Evolutionary conservation across 2,329 filamentous ascomycete species (phyloP), one percentile per base, ranked within the genome.

Genomic region (Dactylonectria estremocensis): DNA sequence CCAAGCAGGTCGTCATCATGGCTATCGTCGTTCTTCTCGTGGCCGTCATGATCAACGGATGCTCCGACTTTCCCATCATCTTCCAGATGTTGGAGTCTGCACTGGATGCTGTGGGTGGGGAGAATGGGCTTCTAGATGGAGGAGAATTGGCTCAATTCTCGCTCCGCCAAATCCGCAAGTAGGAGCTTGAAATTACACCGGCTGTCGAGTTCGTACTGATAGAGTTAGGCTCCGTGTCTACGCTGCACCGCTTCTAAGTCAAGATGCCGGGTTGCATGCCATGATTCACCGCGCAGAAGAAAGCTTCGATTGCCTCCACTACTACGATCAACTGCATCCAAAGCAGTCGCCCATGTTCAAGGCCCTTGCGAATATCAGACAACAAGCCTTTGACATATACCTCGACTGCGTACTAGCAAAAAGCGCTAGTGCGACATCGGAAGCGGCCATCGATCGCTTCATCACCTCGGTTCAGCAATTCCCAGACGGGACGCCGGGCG

Each of bases 371-470:
- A 48, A 65, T 31, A 43, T 72, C 7, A 52, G 67, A 37, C 54
- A 71, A 6, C 69, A 70, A n/a, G 69, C 69, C 0, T 71, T 68
- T n/a, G 46, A 61, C 5, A 69, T 69, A 2, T 69, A 72, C 20
- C 49, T 72, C 3, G 58, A 64, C 4, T 43, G 69, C 1, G 70
- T 68, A 11, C 56, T 66, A 5, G 55, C 48, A 5, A 43, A 45
- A 8, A 43, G 46, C 2, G 57, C 46, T 3, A 37, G n/a, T 95
- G 75, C 93, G 95, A 77, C 93, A 92, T 70, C 88, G 90, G n/a
- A 82, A 95, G 3, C 63, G 11, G 66, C 71, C 13, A 64, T 74
- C 46, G 60, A 71, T 3, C 68, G 57, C 2, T 77, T 74, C 46
- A 73, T 69, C 14, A 64, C 68, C 8, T 70, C 70, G 2, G 56